Base-by-base conservation (phyloP, 495 filamentous ascomycete species). In the Aspergillus homomorphus region DNA sequence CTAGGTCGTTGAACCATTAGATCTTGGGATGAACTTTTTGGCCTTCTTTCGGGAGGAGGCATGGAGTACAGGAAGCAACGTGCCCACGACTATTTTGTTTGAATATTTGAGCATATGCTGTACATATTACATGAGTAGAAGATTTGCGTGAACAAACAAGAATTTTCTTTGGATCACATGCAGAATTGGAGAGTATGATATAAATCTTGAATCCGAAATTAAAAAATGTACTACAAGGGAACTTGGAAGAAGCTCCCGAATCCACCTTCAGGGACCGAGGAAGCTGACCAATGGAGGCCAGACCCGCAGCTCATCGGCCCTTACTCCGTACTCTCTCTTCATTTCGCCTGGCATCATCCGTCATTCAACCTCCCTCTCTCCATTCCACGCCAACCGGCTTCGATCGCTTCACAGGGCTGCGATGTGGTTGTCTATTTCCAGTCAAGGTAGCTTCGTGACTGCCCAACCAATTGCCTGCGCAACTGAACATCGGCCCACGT, bases 21-120 rank as follows among this genome's bases (percentile, higher is more conserved):
- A 50, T 26, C 15, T 38, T 50, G 46, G 46, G 46, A 14, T 50
- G 46, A 22, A 33, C 49, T 18, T 42, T 38, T 38, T 38, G 33
- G 33, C 33, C 33, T 12, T 38, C 12, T 38, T 38, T 2, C 33
- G 33, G 15, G 10, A 30, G 33, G 33, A 38, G 33, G 55, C 12
- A 38, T 6, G 58, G 58, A 51, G 46, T 50, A 50, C 7, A 21
- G 46, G 46, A 50, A 50, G 46, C 22, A 22, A 50, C 21, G 46
- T 50, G 46, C 46, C 46, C 26, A 50, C 46, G 46, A 50, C 46
- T 50, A 24, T 50, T 50, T 50, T 50, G 9, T 23, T 50, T 21
- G 3, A 28, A 28, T 9, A 28, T 28, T 38, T 38, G 33, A 38
- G 33, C 9, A 26, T 3, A 6, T 7, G 46, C 22, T 50, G 46